A percentile compares a stretch with the other conserved stretches of the same genome.
Evolutionary conservation across 306 rosid species (phyloP).

Genomic region (Potentilla sterilis): DNA sequence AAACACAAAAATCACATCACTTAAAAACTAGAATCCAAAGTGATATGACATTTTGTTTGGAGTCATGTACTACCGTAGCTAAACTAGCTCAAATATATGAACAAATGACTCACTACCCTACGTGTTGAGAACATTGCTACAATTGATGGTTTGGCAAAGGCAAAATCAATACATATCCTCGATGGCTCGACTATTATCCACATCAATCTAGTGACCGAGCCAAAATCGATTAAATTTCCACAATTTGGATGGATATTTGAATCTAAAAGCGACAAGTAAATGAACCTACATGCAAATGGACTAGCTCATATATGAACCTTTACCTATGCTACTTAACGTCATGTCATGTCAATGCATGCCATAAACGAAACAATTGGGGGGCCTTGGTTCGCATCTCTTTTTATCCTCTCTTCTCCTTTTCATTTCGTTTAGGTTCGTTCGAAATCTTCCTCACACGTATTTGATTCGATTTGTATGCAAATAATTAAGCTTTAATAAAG

Average conservation of each 20-base stretch:
- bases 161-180: neutral
- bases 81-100: neutral
- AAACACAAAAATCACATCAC: neutral
- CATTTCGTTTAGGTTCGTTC: neutral
- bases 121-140: neutral
- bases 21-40: neutral
- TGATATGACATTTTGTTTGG: conserved; percentile 4
- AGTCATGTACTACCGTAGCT: neutral
- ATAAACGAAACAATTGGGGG: neutral
- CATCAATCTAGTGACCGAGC: neutral
- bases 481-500: neutral
- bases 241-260: neutral
- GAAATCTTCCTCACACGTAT: neutral
- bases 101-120: conserved; percentile 1
- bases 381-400: neutral
- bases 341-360: neutral
- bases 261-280: neutral
- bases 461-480: neutral
- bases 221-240: neutral
- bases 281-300: neutral
- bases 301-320: neutral
- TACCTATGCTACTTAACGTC: neutral
- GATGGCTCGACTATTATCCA: neutral
- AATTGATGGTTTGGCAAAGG: neutral
- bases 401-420: neutral